Base-by-base conservation (phyloP, 768 basidiomycete species). In the Tylopilus sp. region DNA sequence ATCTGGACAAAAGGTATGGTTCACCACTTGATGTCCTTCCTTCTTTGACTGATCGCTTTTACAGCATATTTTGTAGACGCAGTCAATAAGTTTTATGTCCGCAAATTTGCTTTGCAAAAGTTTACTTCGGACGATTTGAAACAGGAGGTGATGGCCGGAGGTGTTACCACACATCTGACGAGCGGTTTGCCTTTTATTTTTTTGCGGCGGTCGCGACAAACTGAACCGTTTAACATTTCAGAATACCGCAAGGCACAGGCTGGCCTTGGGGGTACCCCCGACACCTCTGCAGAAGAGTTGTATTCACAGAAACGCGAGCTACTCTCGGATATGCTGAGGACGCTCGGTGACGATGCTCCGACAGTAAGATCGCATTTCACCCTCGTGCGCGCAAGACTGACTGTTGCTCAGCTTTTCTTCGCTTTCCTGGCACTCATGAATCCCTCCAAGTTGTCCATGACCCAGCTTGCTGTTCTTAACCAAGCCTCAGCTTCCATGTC, bases 391-490 rank as follows among this genome's bases (percentile, higher is more conserved):
- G 23, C 6, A 15, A 22, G 31, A 17, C 39, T 48, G 1, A 58
- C 12, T 1, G 2, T 9, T 3, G 6, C 18, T 7, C 17, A 65
- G 65, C 47, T 69, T n/a, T 71, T 67, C 47, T 63, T 65, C 33
- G 35, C 35, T 36, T 36, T 36, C 17, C 35, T 36, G 28, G 64
- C 67, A 11, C 47, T 71, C 26, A 39, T 62, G 13, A 31, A 20
- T 25, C 70, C 70, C 11, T 57, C 60, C 4, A 59, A 50, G 12
- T 33, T 69, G 15, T 66, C 69, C 17, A 51, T 71, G 35, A 50
- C 62, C 17, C 64, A 69, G 40, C 58, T 71, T 7, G 70, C 69
- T 18, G 49, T 69, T 17, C 56, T 71, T 0, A 56, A 64, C 39
- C 62, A 69, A 47, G 58, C 62, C 2, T 56, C 68, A 1, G 10